A percentile compares a stretch with the other conserved stretches of the same genome.
These are phyloP conservation scores for Fusarium dimerum DNA, from an alignment of 2,329 filamentous ascomycete genomes.

Conservation along the genomic window DNA sequence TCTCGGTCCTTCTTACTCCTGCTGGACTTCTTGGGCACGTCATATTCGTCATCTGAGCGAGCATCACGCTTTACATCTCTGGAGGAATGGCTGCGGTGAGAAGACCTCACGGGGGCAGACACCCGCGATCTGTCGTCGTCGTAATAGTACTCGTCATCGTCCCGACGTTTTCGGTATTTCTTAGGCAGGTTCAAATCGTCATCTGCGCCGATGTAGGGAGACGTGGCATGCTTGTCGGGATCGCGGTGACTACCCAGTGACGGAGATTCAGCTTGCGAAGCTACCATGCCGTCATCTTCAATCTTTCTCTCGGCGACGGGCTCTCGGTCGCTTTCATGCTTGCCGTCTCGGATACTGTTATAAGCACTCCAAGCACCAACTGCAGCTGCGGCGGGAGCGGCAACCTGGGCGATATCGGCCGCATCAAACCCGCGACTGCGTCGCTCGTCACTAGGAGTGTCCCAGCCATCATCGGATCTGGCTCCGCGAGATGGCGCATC, in stretches of 20 bases:
- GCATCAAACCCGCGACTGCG: slow-evolving; percentile 10
- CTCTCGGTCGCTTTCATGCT: background rate
- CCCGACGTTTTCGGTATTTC: slow-evolving; percentile 13
- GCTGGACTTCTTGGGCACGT: slow-evolving; percentile 13
- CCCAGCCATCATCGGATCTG: slow-evolving; percentile 15
- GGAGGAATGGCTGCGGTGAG: slow-evolving; percentile 19
- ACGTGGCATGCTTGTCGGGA: slow-evolving; percentile 2
- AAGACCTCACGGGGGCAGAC: slow-evolving; percentile 15
- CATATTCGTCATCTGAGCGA: slow-evolving; percentile 21
- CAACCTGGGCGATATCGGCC: slow-evolving; percentile 15
- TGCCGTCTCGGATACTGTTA: background rate
- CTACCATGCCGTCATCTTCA: slow-evolving; percentile 30
- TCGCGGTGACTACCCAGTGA: slow-evolving; percentile 6
- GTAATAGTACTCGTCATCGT: slow-evolving; percentile 16
- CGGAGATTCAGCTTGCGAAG: slow-evolving; percentile 25
- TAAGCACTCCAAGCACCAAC: slow-evolving; percentile 13
- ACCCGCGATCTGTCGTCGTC: slow-evolving; percentile 18
- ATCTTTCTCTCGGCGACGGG: background rate
- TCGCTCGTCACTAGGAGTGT: slow-evolving; percentile 9
- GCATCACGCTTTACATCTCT: slow-evolving; percentile 19
- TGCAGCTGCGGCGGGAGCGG: slow-evolving; percentile 20
- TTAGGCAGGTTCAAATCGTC: slow-evolving; percentile 9
- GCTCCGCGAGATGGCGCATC: slow-evolving; percentile 15
- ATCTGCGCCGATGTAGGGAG: slow-evolving; percentile 19
- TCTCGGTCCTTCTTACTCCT: slow-evolving; percentile 20